Percentiles rank a stretch among this genome's conserved stretches.
phyloP scores from a whole-genome alignment of 73 alveolate species.

The Paramecium sonneborni region DNA sequence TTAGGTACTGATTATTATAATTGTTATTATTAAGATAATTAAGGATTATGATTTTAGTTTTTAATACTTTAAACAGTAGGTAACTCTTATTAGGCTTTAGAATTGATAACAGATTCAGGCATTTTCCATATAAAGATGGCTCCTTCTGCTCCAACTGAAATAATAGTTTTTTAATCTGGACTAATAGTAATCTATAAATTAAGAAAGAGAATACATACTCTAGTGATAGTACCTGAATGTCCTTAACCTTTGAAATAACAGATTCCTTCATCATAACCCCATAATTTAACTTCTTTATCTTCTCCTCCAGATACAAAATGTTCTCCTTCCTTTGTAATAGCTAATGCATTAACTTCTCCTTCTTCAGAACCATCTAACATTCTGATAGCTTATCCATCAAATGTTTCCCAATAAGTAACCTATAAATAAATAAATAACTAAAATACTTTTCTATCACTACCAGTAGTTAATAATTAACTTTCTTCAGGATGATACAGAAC shows the following conservation, averaged over 20 bases:
- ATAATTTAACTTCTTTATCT: constrained; percentile 92
- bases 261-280: constrained; percentile 98
- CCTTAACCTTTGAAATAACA: constrained; percentile 89
- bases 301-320: constrained; percentile 99
- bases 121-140: constrained; percentile 97
- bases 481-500: too few species aligned
- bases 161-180: constrained; percentile 89
- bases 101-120: constrained; percentile 82
- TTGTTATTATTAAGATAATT: background rate
- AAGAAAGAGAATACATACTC: constrained; percentile 64
- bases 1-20: background rate
- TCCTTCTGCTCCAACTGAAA: constrained; percentile 96
- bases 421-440: background rate
- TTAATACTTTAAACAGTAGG: constrained; percentile 55
- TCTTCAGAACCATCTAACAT: constrained; percentile 98
- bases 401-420: constrained; percentile 97
- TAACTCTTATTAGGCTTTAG: constrained; percentile 65
- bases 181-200: constrained; percentile 78
- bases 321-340: constrained; percentile 96
- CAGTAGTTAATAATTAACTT: too few species aligned
- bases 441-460: background rate
- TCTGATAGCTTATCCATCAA: constrained; percentile 97
- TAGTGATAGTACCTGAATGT: constrained; percentile 90
- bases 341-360: constrained; percentile 98
- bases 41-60: background rate